Conservation (phyloP, 257 asterid species). For the Nicotiana otophora region DNA sequence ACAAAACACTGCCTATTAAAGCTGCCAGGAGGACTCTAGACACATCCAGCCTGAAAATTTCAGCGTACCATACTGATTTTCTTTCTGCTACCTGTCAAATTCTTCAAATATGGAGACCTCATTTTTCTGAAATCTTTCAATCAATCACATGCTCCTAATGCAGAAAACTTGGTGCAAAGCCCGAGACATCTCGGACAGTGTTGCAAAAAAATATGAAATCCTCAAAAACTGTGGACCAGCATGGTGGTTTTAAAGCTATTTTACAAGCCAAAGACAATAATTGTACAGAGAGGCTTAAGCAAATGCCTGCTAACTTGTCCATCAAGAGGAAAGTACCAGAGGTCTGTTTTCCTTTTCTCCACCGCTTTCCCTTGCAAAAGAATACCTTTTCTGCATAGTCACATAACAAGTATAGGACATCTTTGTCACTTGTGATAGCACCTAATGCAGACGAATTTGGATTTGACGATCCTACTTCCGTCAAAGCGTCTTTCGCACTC, state of each 20-base stretch:
- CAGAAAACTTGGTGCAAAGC: slow-evolving; percentile 40
- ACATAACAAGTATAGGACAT: not conserved
- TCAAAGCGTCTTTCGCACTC: slow-evolving; percentile 51
- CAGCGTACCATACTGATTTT: slow-evolving; percentile 34
- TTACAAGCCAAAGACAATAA: slow-evolving; percentile 23
- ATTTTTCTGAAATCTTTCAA: not conserved
- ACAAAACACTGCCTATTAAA: slow-evolving; percentile 31
- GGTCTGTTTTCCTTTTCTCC: slow-evolving; percentile 36
- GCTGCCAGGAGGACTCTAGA: slow-evolving; percentile 28
- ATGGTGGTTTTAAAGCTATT: slow-evolving; percentile 21
- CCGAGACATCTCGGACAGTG: slow-evolving; percentile 31
- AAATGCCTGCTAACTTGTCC: slow-evolving; percentile 30
- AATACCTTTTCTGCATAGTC: not conserved
- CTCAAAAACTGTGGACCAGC: slow-evolving; percentile 33
- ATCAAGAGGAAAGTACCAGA: slow-evolving; percentile 59
- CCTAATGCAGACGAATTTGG: slow-evolving; percentile 38
- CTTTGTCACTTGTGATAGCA: not conserved
- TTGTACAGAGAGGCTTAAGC: slow-evolving; percentile 26
- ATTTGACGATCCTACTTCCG: slow-evolving; percentile 37
- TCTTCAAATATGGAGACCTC: not conserved
- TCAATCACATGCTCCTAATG: slow-evolving; percentile 6
- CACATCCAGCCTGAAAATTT: slow-evolving; percentile 36
- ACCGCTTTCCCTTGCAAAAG: not conserved
- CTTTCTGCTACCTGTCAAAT: not conserved
- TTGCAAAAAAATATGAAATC: slow-evolving; percentile 28